Evolutionary conservation across 345 rosid genomes (phyloP).

Genomic region (Syzygium aromaticum): DNA sequence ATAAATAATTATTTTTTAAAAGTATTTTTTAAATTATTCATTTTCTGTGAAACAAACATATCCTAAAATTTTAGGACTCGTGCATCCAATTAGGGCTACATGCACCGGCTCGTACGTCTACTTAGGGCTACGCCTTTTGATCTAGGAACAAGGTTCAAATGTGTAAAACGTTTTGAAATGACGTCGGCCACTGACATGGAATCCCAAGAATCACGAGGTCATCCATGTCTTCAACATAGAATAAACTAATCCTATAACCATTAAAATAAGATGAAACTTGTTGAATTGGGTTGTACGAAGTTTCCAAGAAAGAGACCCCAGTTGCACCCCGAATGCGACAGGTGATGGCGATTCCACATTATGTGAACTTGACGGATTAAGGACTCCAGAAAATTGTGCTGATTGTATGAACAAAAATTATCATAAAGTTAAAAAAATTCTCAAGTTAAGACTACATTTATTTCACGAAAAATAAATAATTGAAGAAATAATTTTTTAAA

Average conservation of each 20-base stretch:
- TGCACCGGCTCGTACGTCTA: no score
- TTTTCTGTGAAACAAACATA: no score
- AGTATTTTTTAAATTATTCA: no score
- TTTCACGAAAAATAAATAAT: no score
- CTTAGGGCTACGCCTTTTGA: not conserved
- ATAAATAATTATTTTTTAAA: no score
- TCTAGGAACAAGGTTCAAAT: not conserved
- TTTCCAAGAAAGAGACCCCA: not conserved
- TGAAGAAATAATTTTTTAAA: no score
- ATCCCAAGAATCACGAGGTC: not conserved
- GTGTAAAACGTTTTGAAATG: not conserved
- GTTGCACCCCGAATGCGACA: not conserved
- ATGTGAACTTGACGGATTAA: not conserved
- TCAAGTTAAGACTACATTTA: not conserved
- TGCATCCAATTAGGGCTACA: no score
- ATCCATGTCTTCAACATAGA: not conserved
- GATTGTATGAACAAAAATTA: not conserved
- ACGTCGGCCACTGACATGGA: not conserved
- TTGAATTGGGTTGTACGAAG: not conserved
- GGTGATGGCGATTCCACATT: not conserved
- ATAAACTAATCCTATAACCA: not conserved
- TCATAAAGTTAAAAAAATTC: not conserved
- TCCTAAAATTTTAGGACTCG: no score
- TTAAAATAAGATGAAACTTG: not conserved
- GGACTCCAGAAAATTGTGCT: not conserved